Percentiles rank a stretch among this genome's conserved stretches.
These are phyloP conservation scores for Forsythia viridissima DNA, from an alignment of 257 asterid species.

Conservation along the genomic window DNA sequence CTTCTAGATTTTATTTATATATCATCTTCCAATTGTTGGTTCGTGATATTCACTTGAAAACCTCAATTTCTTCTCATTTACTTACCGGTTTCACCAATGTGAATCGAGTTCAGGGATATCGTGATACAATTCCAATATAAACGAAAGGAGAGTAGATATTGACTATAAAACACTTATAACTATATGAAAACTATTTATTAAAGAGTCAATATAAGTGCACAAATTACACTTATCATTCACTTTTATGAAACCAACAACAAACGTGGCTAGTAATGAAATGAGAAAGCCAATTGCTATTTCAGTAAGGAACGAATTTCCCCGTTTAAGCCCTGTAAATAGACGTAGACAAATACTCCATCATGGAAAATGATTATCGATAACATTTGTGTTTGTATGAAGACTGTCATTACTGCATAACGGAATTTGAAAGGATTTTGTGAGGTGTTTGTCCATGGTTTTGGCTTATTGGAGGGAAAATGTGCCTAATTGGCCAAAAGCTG, in stretches of 20 bases:
- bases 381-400: constrained; percentile 70
- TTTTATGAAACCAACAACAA: constrained; percentile 70
- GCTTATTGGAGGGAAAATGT: constrained; percentile 83
- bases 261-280: constrained; percentile 59
- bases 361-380: constrained; percentile 57
- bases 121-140: no score
- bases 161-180: no score
- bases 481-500: constrained; percentile 73
- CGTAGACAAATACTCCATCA: constrained; percentile 72
- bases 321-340: constrained; percentile 60
- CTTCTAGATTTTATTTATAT: no score
- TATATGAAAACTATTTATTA: no score
- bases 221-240: constrained; percentile 28
- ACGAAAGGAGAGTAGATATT: no score
- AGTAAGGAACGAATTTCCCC: constrained; percentile 70
- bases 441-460: constrained; percentile 77
- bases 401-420: constrained; percentile 82
- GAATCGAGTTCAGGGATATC: no score
- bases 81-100: no score
- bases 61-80: no score
- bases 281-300: constrained; percentile 73
- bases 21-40: no score
- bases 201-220: no score
- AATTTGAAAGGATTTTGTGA: constrained; percentile 51
- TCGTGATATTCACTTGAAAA: no score